Base-by-base conservation (phyloP, 129 eudicot genomes). In the Rutidosis leptorrhynchoides region DNA sequence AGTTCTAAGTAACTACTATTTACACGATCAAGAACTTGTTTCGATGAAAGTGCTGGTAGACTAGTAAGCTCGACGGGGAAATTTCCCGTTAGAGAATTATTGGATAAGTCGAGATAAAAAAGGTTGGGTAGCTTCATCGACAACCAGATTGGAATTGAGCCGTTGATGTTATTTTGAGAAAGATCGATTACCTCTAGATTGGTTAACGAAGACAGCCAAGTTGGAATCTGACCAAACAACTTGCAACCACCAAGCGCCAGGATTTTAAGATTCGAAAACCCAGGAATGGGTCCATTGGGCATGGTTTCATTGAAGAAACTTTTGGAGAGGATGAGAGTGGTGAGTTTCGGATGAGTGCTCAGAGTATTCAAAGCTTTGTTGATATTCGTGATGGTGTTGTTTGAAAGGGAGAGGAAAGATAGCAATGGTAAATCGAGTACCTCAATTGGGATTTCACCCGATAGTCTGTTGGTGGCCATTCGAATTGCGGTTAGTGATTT, bases 211-310 rank as follows among this genome's bases (percentile, higher is more conserved):
- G 25, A 16, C 17, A 87, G 64, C 95, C 95, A 87, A 33, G 16
- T 43, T 1, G 95, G 95, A 8, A 87, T 33, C 21, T 70, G 70
- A 21, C 95, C 95, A 0, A 67, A 74, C 52, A 87, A 68, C 6
- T 74, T 66, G 71, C 95, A 87, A 42, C 86, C 95, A 64, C 95
- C 95, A 15, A 84, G 8, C 45, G 77, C 87, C 43, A 87, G 75
- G 25, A 84, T 62, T 68, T 82, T 78, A 57, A 87, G 78, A 49
- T 80, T 54, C 10, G 43, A 68, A 68, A 87, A 87, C 19, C 77
- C 84, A 14, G 27, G 37, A 27, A 73, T 58, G 45, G 20, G 63
- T 32, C 61, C 77, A 33, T 25, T 70, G 0, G 90, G 88, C 51
- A 87, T 20, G 12, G 66, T 21, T 68, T 87, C 95, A 7, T 40